phyloP scores from a whole-genome alignment of 1,284 basidiomycete genomes.

The Ceratobasidium sp. region DNA sequence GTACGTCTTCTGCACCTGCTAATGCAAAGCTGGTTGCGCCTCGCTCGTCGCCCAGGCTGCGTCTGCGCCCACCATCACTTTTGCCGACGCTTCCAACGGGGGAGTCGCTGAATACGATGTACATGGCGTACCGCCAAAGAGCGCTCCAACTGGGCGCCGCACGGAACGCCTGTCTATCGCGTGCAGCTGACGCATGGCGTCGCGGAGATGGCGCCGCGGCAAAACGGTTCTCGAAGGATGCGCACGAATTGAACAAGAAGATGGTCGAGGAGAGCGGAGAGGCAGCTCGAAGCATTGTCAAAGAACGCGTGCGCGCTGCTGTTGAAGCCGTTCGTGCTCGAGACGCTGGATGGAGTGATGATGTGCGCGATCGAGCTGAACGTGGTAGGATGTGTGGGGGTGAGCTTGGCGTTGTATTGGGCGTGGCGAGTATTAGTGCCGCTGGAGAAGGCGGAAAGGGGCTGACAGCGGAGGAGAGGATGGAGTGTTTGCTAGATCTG shows the following conservation, averaged over 20 bases:
- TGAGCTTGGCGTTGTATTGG: constrained; percentile 82
- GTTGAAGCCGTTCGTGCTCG: constrained; percentile 76
- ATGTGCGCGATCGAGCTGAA: constrained; percentile 75
- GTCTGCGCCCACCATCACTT: constrained; percentile 79
- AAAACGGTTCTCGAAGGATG: constrained; percentile 90
- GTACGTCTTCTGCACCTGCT: constrained; percentile 52
- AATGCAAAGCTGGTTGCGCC: constrained; percentile 64
- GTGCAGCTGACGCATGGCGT: constrained; percentile 94
- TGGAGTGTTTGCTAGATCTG: constrained; percentile 79
- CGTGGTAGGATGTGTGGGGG: constrained; percentile 81
- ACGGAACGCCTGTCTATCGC: constrained; percentile 91
- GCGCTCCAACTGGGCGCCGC: constrained; percentile 91
- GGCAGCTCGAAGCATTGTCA: constrained; percentile 79
- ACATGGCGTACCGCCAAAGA: constrained; percentile 84
- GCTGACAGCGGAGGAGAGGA: constrained; percentile 78
- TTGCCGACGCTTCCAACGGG: constrained; percentile 90
- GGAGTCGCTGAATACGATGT: constrained; percentile 75
- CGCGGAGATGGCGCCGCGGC: constrained; percentile 93
- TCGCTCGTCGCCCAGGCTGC: constrained; percentile 81
- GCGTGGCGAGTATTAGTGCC: constrained; percentile 69
- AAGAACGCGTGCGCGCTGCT: constrained; percentile 76
- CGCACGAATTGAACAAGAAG: constrained; percentile 88
- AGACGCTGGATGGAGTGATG: constrained; percentile 79
- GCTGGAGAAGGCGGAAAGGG: constrained; percentile 59
- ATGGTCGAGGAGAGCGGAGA: constrained; percentile 84